Base-by-base conservation (phyloP, 352 stramenopile genomes). In the Pythium plurisporium region DNA sequence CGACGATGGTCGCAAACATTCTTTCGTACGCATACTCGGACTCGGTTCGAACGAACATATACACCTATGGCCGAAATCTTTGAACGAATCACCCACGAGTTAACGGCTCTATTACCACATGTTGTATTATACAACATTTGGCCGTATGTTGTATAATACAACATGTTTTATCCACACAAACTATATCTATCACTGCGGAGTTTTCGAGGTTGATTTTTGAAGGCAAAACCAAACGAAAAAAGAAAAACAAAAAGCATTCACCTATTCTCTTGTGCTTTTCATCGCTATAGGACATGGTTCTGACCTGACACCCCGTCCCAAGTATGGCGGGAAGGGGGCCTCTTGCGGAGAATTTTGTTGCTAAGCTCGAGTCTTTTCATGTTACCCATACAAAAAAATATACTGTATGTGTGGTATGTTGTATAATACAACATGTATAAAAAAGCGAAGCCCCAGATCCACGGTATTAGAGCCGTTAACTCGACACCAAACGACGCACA, bases 21-120 rank as follows among this genome's bases (percentile, higher is more conserved):
- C 31, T 9, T 23, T 56, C 36, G 25, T 47, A 56, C 11, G 49
- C 49, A 23, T 19, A 36, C 17, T 14, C 14, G 25, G 8, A 42
- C n/a, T 58, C 38, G 5, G 37, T 58, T 7, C 37, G 50, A 7
- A 58, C 50, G 11, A 58, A 58, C 50, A 49, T 58, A 27, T 49
- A 58, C 4, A 58, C 23, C 10, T 4, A 36, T 31, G 38, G 50
- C 7, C 30, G 23, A 22, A 58, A 58, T 3, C 37, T 23, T 2
- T 49, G 26, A 1, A 58, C 38, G 27, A 41, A 58, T 23, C 37
- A 23, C 3, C 22, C 27, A 12, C 27, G 36, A 37, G 27, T 22
- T 3, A n/a, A n/a, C n/a, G 30, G 30, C 30, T 36, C 30, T 12
- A 36, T 12, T 12, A 36, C 30, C 30, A 36, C 30, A 36, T 36